phyloP scores from a whole-genome alignment of 306 rosid genomes.

The Corylus heterophylla region DNA sequence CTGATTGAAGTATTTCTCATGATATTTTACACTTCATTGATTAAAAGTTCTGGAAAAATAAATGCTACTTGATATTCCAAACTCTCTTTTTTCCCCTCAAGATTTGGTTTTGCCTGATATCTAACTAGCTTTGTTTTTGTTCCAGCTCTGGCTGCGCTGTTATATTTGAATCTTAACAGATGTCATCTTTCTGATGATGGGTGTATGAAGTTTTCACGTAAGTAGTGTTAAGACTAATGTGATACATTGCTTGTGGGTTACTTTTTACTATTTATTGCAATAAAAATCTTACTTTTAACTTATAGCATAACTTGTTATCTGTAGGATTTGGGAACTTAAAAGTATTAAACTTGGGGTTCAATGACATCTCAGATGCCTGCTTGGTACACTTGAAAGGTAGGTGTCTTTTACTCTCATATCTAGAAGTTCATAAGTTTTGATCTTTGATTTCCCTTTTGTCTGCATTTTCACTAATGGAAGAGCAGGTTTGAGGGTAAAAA shows the following conservation, averaged over 20 bases:
- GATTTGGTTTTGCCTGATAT: slow-evolving; percentile 32
- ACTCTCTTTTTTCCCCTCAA: not conserved
- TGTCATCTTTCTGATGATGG: slow-evolving; percentile 65
- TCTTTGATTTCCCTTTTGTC: not conserved
- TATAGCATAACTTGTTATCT: slow-evolving; percentile 16
- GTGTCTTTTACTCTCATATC: slow-evolving; percentile 9
- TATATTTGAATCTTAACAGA: slow-evolving; percentile 82
- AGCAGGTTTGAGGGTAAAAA: not conserved
- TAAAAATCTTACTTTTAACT: slow-evolving; percentile 15
- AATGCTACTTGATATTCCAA: not conserved
- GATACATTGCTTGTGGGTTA: slow-evolving; percentile 7
- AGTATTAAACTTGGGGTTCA: slow-evolving; percentile 80
- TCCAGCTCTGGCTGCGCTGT: slow-evolving; percentile 65
- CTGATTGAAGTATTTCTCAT: not conserved
- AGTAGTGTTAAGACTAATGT: slow-evolving; percentile 38
- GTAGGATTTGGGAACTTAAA: slow-evolving; percentile 76
- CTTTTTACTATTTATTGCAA: not conserved
- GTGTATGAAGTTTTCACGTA: slow-evolving; percentile 73
- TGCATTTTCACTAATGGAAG: slow-evolving; percentile 9
- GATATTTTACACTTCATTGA: not conserved
- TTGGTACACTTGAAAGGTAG: slow-evolving; percentile 82
- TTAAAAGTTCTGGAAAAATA: not conserved
- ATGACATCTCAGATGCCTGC: slow-evolving; percentile 64
- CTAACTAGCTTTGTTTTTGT: slow-evolving; percentile 24
- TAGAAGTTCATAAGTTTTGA: not conserved